Evolutionary conservation across 164 flowering plant species (phyloP).

Genomic region (Malania oleifera): DNA sequence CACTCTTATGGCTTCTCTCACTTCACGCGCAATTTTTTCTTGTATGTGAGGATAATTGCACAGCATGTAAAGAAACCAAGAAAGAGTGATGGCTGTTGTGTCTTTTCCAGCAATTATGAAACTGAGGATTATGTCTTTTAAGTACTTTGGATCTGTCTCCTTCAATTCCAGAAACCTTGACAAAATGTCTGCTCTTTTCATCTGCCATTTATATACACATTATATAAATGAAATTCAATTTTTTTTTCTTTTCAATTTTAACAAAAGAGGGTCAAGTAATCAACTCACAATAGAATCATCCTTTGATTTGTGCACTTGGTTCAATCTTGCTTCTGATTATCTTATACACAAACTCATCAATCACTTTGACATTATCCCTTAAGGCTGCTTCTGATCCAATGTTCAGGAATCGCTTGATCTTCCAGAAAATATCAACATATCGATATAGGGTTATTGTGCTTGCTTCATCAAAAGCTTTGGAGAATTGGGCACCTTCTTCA

Average conservation of each 20-base stretch:
- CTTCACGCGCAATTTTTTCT: conserved; percentile 39
- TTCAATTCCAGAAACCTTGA: conserved; percentile 48
- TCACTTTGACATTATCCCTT: conserved; percentile 22
- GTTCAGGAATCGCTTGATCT: conserved; percentile 25
- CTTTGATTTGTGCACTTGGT: conserved; percentile 17
- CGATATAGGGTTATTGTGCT: conserved; percentile 14
- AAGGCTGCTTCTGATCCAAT: conserved; percentile 28
- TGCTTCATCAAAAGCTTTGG: conserved; percentile 31
- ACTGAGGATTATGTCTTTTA: conserved; percentile 47
- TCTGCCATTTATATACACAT: conserved; percentile 5
- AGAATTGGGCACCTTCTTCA: conserved; percentile 16
- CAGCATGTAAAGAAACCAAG: conserved; percentile 56
- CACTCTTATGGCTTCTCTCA: conserved; percentile 19
- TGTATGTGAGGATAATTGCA: conserved; percentile 51
- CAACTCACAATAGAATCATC: conserved; percentile 15
- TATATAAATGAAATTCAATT: neutral
- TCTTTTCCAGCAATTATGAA: conserved; percentile 58
- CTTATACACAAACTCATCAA: conserved; percentile 24
- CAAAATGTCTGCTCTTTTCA: conserved; percentile 37
- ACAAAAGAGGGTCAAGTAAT: neutral
- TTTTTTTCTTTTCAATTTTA: neutral
- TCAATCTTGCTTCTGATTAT: conserved; percentile 26
- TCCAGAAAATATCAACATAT: conserved; percentile 27
- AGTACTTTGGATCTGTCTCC: conserved; percentile 36
- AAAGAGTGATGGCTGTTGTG: conserved; percentile 36